phyloP scores from a whole-genome alignment of 1,139 yeast genomes.

The Kodamaea anthophila region DNA sequence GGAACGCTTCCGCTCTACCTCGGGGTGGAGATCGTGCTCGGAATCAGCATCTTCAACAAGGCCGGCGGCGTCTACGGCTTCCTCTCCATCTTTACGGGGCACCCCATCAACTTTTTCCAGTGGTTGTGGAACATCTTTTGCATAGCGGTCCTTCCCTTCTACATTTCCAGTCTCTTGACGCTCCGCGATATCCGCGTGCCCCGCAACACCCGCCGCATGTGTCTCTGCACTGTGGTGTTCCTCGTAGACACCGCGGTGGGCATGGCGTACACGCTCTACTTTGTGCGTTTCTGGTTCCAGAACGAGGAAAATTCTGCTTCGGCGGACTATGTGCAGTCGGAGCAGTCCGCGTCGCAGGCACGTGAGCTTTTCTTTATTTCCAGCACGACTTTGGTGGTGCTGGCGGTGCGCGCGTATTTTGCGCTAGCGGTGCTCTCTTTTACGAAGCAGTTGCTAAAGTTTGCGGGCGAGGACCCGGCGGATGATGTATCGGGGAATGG shows the following conservation, averaged over 20 bases:
- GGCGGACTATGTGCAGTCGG: conserved; percentile 12
- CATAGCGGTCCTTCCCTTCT: conserved; percentile 58
- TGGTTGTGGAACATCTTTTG: conserved; percentile 76
- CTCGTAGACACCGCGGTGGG: conserved; percentile 63
- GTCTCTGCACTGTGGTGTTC: conserved; percentile 61
- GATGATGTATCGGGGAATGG: conserved; percentile 4
- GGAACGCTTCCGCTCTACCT: conserved; percentile 69
- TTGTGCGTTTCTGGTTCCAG: conserved; percentile 70
- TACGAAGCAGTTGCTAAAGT: conserved; percentile 39
- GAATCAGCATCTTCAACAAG: conserved; percentile 76
- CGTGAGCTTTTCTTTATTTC: conserved; percentile 70
- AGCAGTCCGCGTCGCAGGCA: conserved; percentile 61
- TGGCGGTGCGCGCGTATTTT: conserved; percentile 59
- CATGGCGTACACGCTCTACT: conserved; percentile 64
- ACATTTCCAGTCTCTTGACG: conserved; percentile 52
- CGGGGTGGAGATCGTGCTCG: conserved; percentile 82
- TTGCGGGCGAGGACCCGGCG: conserved; percentile 1
- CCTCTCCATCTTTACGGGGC: conserved; percentile 82
- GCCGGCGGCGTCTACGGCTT: conserved; percentile 88
- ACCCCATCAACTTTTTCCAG: conserved; percentile 76
- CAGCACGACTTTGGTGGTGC: conserved; percentile 46
- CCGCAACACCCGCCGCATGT: conserved; percentile 37
- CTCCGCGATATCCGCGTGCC: conserved; percentile 19
- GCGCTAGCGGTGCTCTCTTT: conserved; percentile 59
- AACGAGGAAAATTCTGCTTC: conserved; percentile 25